These are phyloP conservation scores for Hura crepitans DNA, from an alignment of 441 rosid species.

Conservation along the genomic window DNA sequence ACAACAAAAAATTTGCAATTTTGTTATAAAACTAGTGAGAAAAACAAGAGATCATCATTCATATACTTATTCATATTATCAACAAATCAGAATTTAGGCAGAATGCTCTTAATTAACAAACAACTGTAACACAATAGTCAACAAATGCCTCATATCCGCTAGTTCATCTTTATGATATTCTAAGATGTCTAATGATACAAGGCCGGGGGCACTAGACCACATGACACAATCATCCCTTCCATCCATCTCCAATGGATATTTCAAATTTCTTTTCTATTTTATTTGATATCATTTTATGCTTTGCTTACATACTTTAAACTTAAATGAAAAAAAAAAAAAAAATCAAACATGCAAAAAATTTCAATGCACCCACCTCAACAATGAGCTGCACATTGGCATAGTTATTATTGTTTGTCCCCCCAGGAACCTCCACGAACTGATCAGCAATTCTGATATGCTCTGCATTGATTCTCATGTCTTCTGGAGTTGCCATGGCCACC, in stretches of 20 bases:
- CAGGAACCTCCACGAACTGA: conserved; percentile 99
- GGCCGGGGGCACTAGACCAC: conserved; percentile 10
- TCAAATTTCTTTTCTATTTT: background rate
- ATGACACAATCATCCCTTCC: background rate
- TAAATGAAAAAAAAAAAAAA: conserved; percentile 15
- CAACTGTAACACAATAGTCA: conserved; percentile 1
- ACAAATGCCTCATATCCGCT: background rate
- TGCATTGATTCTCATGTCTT: conserved; percentile 99
- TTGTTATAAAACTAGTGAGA: conserved; percentile 6
- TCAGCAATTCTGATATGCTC: conserved; percentile 99
- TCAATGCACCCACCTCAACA: conserved; percentile 66
- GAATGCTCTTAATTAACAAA: conserved; percentile 7
- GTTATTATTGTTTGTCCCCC: conserved; percentile 98
- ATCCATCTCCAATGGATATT: background rate
- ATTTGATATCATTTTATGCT: background rate
- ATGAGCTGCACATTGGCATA: conserved; percentile 99
- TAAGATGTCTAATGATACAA: conserved; percentile 15
- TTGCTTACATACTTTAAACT: background rate
- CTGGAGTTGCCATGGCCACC: conserved; percentile 99
- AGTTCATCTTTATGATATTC: conserved; percentile 16
- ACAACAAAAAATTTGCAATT: conserved; percentile 25
- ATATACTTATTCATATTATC: conserved; percentile 4
- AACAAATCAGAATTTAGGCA: conserved; percentile 12
- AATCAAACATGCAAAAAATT: conserved; percentile 1
- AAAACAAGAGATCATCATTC: conserved; percentile 8